These are phyloP conservation scores for Hawksworthiomyces lignivorus DNA, from an alignment of 2,329 filamentous ascomycete genomes.

Conservation along the genomic window DNA sequence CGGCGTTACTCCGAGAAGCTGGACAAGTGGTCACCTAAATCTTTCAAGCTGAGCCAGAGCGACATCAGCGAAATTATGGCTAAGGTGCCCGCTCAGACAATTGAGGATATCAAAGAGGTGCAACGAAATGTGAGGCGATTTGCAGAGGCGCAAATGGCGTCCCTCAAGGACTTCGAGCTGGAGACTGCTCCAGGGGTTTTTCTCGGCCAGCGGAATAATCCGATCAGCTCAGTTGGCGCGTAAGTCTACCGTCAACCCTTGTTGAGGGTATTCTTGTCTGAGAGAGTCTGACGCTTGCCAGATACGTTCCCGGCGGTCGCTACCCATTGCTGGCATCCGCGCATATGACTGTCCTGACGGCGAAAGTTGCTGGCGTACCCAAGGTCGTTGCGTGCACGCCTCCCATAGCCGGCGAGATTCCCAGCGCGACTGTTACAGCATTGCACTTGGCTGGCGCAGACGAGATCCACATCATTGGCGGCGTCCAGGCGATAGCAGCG, in stretches of 20 bases:
- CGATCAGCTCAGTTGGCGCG: conserved; percentile 37
- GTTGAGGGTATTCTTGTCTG: no score
- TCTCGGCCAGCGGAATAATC: conserved; percentile 43
- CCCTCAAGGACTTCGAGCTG: conserved; percentile 41
- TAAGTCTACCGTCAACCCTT: conserved; percentile 26
- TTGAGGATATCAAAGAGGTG: conserved; percentile 32
- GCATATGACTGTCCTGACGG: conserved; percentile 49
- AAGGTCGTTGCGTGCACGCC: conserved; percentile 44
- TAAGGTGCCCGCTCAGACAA: conserved; percentile 34
- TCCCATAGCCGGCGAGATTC: conserved; percentile 40
- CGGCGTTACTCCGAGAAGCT: conserved; percentile 43
- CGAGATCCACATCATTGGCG: conserved; percentile 42
- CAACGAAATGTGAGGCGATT: conserved; percentile 42
- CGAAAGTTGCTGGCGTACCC: conserved; percentile 45
- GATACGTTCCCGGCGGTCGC: conserved; percentile 38
- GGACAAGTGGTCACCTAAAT: conserved; percentile 42
- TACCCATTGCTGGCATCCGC: conserved; percentile 46
- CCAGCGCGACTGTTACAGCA: conserved; percentile 40
- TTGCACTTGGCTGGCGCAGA: conserved; percentile 43
- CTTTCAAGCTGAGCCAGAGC: conserved; percentile 37
- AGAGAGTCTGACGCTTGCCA: no score
- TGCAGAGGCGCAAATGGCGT: conserved; percentile 37
- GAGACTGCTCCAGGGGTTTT: conserved; percentile 42
- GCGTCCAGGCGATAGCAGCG: conserved; percentile 51
- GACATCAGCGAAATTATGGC: conserved; percentile 39